A percentile compares a stretch with the other conserved stretches of the same genome.
Conservation (phyloP, 2,329 filamentous ascomycete species). For the Penicillium sp. region DNA sequence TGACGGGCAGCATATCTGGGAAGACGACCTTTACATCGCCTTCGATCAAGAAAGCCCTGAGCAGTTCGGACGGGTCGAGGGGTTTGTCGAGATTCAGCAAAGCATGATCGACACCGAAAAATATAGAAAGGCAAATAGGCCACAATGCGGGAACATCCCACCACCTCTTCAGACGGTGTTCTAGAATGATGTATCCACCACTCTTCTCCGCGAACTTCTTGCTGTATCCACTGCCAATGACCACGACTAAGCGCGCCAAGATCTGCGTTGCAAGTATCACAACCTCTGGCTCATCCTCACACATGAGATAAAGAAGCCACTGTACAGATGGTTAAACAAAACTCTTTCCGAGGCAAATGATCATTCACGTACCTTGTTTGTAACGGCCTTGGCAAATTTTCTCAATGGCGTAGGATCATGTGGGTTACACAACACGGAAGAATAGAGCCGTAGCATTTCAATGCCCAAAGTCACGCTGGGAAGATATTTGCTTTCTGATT, state of each 20-base stretch:
- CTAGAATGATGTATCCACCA: conserved; percentile 84
- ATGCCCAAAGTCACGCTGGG: conserved; percentile 69
- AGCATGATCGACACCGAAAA: conserved; percentile 80
- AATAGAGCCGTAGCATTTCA: conserved; percentile 73
- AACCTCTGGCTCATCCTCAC: conserved; percentile 79
- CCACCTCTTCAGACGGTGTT: conserved; percentile 75
- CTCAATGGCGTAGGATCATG: conserved; percentile 67
- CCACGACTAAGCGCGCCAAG: conserved; percentile 75
- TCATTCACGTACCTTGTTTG: conserved; percentile 69
- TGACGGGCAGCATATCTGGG: conserved; percentile 73
- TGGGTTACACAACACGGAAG: conserved; percentile 72
- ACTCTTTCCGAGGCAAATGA: neutral
- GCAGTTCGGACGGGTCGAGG: conserved; percentile 70
- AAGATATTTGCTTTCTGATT: conserved; percentile 38
- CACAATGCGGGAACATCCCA: conserved; percentile 84
- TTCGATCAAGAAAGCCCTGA: conserved; percentile 64
- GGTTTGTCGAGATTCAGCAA: conserved; percentile 68
- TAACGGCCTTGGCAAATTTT: conserved; percentile 91
- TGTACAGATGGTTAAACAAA: conserved; percentile 35
- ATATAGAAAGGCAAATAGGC: conserved; percentile 81
- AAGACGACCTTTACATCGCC: conserved; percentile 65
- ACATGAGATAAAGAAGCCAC: conserved; percentile 90
- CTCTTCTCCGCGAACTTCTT: conserved; percentile 83
- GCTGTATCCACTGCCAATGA: conserved; percentile 76
- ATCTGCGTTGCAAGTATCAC: conserved; percentile 80